Percentiles rank a stretch among this genome's conserved stretches.
phyloP scores from a whole-genome alignment of 2,329 filamentous ascomycete genomes.

The Penicillium decumbens region DNA sequence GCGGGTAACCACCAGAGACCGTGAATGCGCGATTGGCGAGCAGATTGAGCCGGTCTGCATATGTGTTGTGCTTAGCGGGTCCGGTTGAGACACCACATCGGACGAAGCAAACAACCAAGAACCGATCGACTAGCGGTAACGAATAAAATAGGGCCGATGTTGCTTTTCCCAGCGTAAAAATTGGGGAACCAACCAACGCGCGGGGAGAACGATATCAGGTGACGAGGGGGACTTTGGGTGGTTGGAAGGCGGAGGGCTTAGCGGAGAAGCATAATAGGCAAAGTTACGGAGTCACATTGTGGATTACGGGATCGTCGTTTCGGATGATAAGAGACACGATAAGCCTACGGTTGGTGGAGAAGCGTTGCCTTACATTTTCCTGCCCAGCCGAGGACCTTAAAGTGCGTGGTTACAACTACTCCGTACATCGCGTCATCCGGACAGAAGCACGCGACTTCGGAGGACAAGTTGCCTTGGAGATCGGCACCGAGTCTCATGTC shows the following conservation, averaged over 20 bases:
- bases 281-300: background rate
- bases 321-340: background rate
- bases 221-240: background rate
- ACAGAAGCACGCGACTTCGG: slow-evolving; percentile 23
- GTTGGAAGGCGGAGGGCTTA: background rate
- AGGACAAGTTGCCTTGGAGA: slow-evolving; percentile 18
- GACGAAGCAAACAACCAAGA: background rate
- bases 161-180: background rate
- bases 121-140: background rate
- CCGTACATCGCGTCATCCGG: slow-evolving; percentile 13
- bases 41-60: slow-evolving; percentile 33
- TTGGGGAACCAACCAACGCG: background rate
- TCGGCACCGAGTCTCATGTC: slow-evolving; percentile 1
- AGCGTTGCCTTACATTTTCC: background rate
- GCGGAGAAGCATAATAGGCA: background rate
- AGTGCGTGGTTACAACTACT: background rate
- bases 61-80: slow-evolving; percentile 23
- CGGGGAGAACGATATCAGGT: background rate
- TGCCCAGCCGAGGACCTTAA: background rate
- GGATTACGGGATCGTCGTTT: background rate
- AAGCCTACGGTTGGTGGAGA: background rate
- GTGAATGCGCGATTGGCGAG: slow-evolving; percentile 30
- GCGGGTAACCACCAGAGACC: slow-evolving; percentile 33
- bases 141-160: background rate
- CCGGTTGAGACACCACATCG: slow-evolving; percentile 9